Conservation (phyloP, 305 asterid species). For the Fraxinus nigra region DNA sequence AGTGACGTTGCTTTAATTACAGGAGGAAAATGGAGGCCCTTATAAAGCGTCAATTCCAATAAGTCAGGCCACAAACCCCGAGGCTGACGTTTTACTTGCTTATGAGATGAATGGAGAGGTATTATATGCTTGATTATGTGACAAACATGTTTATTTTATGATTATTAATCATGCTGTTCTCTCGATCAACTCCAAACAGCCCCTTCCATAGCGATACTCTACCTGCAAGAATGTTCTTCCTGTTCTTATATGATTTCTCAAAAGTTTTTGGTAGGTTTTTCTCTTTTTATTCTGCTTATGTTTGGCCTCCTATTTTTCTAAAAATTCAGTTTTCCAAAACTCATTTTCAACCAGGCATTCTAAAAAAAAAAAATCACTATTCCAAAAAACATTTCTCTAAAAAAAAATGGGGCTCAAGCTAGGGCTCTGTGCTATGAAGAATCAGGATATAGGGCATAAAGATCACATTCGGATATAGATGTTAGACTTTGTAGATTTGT, state of each 20-base stretch:
- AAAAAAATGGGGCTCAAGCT: too few species aligned
- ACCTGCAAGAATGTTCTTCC: not conserved
- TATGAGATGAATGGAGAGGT: slow-evolving; percentile 99
- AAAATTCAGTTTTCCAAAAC: too few species aligned
- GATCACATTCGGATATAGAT: not conserved
- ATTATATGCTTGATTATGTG: slow-evolving; percentile 3
- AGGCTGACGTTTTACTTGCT: slow-evolving; percentile 86
- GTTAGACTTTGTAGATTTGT: not conserved
- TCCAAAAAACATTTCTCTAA: too few species aligned
- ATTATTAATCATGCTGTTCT: not conserved
- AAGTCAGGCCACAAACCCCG: slow-evolving; percentile 84
- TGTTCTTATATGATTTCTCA: not conserved
- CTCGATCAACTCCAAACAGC: not conserved
- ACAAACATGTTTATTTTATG: not conserved
- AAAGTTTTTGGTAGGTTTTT: not conserved
- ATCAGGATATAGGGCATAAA: not conserved
- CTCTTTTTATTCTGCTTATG: not conserved
- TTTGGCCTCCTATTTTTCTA: too few species aligned
- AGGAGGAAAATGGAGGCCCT: slow-evolving; percentile 98
- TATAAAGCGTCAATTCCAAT: slow-evolving; percentile 88
- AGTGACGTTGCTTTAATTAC: slow-evolving; percentile 19
- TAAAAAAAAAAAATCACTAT: too few species aligned
- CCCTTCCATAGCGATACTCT: not conserved
- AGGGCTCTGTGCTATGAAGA: not conserved
- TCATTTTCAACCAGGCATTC: too few species aligned